Conservation (phyloP, 768 basidiomycete species). For the Rubroboletus satanas region DNA sequence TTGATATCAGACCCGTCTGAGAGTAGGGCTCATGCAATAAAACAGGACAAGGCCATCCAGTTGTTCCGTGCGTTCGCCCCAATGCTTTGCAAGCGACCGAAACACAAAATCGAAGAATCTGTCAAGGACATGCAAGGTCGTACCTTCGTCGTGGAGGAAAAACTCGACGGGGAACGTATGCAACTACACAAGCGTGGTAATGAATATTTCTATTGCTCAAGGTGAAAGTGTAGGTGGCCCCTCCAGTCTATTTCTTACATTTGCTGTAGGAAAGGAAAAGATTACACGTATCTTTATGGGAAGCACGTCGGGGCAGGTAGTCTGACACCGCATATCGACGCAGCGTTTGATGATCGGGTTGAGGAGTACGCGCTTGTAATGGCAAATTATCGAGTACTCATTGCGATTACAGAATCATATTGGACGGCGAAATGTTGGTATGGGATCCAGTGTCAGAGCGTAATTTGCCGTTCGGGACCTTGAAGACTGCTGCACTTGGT, state of each 20-base stretch:
- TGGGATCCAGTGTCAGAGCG: slow-evolving; percentile 91
- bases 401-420: slow-evolving; percentile 60
- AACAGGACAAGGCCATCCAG: slow-evolving; percentile 78
- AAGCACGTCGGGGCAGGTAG: slow-evolving; percentile 78
- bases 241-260: not conserved
- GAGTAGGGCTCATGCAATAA: slow-evolving; percentile 3
- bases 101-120: slow-evolving; percentile 73
- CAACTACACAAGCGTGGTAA: slow-evolving; percentile 92
- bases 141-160: slow-evolving; percentile 92
- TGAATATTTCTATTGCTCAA: slow-evolving; percentile 89
- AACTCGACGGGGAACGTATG: slow-evolving; percentile 95
- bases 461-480: slow-evolving; percentile 86
- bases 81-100: slow-evolving; percentile 91
- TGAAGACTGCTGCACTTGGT: slow-evolving; percentile 93
- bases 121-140: slow-evolving; percentile 78
- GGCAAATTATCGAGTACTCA: slow-evolving; percentile 4
- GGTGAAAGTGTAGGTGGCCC: slow-evolving; percentile 40
- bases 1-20: too few species aligned
- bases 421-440: slow-evolving; percentile 98
- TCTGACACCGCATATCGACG: slow-evolving; percentile 80
- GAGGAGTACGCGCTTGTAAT: slow-evolving; percentile 59
- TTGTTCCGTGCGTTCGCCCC: slow-evolving; percentile 87
- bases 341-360: slow-evolving; percentile 69
- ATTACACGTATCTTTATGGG: slow-evolving; percentile 90
- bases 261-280: slow-evolving; percentile 72